A percentile compares a stretch with the other conserved stretches of the same genome.
Evolutionary conservation across 2,329 filamentous ascomycete species (phyloP).

Genomic region (Ilyonectria mors-panacis): DNA sequence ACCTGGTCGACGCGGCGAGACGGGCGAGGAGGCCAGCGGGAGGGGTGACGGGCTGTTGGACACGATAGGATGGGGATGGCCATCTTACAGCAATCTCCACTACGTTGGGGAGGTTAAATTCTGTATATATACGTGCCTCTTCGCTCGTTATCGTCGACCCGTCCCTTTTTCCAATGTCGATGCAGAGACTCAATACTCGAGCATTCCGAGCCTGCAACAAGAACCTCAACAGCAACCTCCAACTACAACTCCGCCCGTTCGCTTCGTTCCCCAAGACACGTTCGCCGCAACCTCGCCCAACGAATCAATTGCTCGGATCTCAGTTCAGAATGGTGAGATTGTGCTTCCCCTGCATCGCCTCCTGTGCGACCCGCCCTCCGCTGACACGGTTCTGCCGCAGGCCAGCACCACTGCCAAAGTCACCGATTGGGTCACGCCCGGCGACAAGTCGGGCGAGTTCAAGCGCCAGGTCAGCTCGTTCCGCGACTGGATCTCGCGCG

Average conservation of each 20-base stretch:
- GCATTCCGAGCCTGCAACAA: slow-evolving; percentile 34
- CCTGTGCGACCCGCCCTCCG: background rate
- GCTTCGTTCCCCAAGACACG: slow-evolving; percentile 23
- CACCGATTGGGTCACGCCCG: slow-evolving; percentile 86
- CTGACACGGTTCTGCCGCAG: slow-evolving; percentile 35
- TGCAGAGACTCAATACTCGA: slow-evolving; percentile 39
- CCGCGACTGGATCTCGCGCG: slow-evolving; percentile 82
- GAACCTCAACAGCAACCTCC: slow-evolving; percentile 26
- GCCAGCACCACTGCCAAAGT: slow-evolving; percentile 60
- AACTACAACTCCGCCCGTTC: slow-evolving; percentile 29
- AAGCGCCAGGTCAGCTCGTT: slow-evolving; percentile 90
- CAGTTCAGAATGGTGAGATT: slow-evolving; percentile 46
- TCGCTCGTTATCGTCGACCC: slow-evolving; percentile 7
- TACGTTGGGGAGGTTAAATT: background rate
- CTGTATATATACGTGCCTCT: slow-evolving; percentile 41
- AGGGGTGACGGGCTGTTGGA: slow-evolving; percentile 1
- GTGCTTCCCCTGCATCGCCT: background rate
- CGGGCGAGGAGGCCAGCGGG: background rate
- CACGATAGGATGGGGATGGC: background rate
- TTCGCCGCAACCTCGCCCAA: slow-evolving; percentile 12
- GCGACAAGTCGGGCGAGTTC: slow-evolving; percentile 89
- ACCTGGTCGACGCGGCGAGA: slow-evolving; percentile 5
- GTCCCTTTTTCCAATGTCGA: slow-evolving; percentile 36
- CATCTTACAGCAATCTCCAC: slow-evolving; percentile 18
- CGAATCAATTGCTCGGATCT: slow-evolving; percentile 19